Conservation (phyloP, 768 basidiomycete species). For the Psilocybe subaeruginosa region DNA sequence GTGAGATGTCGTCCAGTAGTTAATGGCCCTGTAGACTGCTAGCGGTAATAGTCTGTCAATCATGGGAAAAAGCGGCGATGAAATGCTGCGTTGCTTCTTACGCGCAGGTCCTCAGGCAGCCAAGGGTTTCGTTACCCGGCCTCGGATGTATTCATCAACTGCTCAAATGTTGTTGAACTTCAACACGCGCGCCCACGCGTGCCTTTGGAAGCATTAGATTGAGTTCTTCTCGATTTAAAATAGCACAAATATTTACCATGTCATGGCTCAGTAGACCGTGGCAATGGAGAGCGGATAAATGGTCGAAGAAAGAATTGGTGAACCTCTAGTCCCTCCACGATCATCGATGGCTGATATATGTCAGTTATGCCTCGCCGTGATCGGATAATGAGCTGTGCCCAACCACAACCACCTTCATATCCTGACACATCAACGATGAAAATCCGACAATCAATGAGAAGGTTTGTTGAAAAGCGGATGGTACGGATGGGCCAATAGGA, state of each 20-base stretch:
- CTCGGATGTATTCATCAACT: background rate
- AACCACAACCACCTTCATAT: background rate
- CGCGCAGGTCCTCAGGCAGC: background rate
- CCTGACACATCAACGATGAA: background rate
- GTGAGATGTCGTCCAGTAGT: background rate
- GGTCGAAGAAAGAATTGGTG: background rate
- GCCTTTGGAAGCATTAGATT: too few relatives aligned
- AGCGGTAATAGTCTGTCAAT: conserved; percentile 5
- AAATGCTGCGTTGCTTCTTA: background rate
- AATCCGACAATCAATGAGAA: background rate
- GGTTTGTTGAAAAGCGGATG: background rate
- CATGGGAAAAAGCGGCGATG: background rate
- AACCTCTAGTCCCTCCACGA: background rate
- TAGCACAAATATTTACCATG: too few relatives aligned
- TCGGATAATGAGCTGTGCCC: background rate
- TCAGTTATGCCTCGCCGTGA: background rate
- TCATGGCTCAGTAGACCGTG: too few relatives aligned
- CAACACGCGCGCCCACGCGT: background rate
- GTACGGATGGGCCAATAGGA: background rate
- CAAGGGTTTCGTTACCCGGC: background rate
- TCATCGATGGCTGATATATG: background rate
- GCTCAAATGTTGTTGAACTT: background rate
- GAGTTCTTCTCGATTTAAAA: too few relatives aligned
- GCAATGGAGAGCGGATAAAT: background rate
- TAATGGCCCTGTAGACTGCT: background rate